Evolutionary conservation across 2,329 filamentous ascomycete species (phyloP).

Genomic region (Pseudophaeomoniella oleicola): DNA sequence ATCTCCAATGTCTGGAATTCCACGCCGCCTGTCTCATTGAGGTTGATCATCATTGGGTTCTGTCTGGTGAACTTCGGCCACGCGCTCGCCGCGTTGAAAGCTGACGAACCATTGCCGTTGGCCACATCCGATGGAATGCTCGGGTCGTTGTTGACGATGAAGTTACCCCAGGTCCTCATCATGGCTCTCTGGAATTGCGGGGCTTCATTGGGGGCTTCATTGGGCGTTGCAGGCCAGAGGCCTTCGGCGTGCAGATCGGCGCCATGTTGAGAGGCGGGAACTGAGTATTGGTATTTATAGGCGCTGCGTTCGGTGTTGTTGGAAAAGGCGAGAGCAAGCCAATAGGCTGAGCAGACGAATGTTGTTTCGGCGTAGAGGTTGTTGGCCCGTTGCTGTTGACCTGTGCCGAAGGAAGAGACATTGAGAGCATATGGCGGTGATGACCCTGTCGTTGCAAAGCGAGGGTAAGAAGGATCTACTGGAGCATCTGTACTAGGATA

Average conservation of each 20-base stretch:
- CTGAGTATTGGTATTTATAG: conserved; percentile 44
- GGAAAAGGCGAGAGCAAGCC: conserved; percentile 35
- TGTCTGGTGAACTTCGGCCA: too few relatives aligned
- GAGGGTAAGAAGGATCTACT: conserved; percentile 11
- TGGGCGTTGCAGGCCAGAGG: conserved; percentile 9
- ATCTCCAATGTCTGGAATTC: conserved; percentile 7
- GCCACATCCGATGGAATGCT: conserved; percentile 20
- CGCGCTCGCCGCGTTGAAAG: conserved; percentile 15
- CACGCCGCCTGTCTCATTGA: conserved; percentile 32
- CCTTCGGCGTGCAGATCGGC: conserved; percentile 41
- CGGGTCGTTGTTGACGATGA: conserved; percentile 27
- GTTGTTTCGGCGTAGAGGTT: conserved; percentile 42
- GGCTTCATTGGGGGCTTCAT: too few relatives aligned
- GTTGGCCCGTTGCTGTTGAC: conserved; percentile 38
- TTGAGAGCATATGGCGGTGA: conserved; percentile 32
- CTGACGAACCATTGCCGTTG: conserved; percentile 13
- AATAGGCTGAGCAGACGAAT: conserved; percentile 43
- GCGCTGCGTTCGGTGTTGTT: conserved; percentile 14
- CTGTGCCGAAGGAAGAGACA: conserved; percentile 32
- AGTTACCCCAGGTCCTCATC: conserved; percentile 32
- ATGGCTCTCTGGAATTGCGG: conserved; percentile 23
- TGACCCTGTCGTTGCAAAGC: conserved; percentile 24
- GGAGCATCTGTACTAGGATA: conserved; percentile 20
- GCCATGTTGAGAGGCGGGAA: conserved; percentile 52
- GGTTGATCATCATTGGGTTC: conserved; percentile 23